Conservation (phyloP, 1,284 basidiomycete genomes). For the Microbotryum violaceum region DNA sequence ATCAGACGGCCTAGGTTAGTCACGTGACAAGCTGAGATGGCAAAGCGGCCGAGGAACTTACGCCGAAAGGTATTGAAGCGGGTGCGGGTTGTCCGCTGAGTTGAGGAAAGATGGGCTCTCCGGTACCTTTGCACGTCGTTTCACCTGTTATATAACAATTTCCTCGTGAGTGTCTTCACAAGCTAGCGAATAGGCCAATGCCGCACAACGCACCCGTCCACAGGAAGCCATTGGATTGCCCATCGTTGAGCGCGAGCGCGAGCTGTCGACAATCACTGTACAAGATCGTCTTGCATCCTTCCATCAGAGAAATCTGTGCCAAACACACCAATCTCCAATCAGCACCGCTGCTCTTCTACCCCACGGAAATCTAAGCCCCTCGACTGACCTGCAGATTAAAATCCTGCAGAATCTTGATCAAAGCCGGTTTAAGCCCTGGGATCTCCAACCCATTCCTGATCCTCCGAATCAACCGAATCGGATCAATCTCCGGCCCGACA, state of each 20-base stretch:
- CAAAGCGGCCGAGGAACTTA: conserved; percentile 4
- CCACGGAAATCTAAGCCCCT: no score
- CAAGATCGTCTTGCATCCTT: conserved; percentile 80
- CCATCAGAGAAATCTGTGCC: conserved; percentile 68
- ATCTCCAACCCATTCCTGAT: conserved; percentile 96
- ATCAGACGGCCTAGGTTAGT: no score
- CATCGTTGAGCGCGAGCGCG: conserved; percentile 58
- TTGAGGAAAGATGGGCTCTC: conserved; percentile 26
- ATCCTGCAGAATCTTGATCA: conserved; percentile 95
- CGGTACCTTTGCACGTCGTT: conserved; percentile 11
- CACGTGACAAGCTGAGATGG: not conserved
- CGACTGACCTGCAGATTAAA: conserved; percentile 63
- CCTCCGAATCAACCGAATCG: conserved; percentile 82
- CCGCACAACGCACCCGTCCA: conserved; percentile 16
- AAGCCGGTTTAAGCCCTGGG: conserved; percentile 81
- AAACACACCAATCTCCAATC: not conserved
- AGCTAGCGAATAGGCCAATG: no score
- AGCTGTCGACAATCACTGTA: conserved; percentile 70
- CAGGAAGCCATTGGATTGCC: conserved; percentile 65
- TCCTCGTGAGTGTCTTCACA: not conserved
- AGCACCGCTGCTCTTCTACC: not conserved
- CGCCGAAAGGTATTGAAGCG: conserved; percentile 16
- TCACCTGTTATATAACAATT: conserved; percentile 3
- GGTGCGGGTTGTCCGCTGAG: conserved; percentile 15
- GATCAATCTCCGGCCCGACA: conserved; percentile 87